These are phyloP conservation scores for Aureobasidium sp. DNA, from an alignment of 2,329 filamentous ascomycete genomes.

Conservation along the genomic window DNA sequence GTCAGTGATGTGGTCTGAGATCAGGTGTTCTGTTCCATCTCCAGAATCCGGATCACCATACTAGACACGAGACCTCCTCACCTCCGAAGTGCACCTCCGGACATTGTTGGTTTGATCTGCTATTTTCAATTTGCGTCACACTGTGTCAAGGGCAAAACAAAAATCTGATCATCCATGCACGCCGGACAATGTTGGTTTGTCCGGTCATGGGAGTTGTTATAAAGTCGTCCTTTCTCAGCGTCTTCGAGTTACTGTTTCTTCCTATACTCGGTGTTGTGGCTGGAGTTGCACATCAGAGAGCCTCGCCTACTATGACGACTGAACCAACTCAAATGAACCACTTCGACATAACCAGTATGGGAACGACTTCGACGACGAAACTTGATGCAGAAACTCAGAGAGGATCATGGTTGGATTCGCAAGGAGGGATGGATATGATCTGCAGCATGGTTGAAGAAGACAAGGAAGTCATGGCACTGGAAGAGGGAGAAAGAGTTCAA, in stretches of 20 bases:
- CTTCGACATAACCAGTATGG: not conserved
- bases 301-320: not conserved
- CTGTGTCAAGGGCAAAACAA: not conserved
- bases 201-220: not conserved
- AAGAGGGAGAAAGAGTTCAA: not conserved
- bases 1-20: not conserved
- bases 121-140: conserved; percentile 8
- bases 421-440: not conserved
- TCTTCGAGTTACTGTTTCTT: not conserved
- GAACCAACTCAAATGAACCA: not conserved
- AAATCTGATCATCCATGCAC: conserved; percentile 8
- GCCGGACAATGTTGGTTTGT: conserved; percentile 15
- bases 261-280: not conserved
- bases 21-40: not conserved
- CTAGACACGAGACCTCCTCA: conserved; percentile 11
- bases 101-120: conserved; percentile 13
- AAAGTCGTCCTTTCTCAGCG: not conserved
- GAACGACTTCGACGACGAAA: not conserved
- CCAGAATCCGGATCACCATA: conserved; percentile 8
- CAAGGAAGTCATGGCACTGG: not conserved
- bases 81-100: conserved; percentile 11
- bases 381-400: too few relatives aligned
- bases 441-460: not conserved
- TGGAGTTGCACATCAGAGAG: not conserved
- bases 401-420: not conserved